Evolutionary conservation across 192 early-diverging fungal species (phyloP), one percentile per base, ranked within the genome.

Genomic region (Coemansia sp.): DNA sequence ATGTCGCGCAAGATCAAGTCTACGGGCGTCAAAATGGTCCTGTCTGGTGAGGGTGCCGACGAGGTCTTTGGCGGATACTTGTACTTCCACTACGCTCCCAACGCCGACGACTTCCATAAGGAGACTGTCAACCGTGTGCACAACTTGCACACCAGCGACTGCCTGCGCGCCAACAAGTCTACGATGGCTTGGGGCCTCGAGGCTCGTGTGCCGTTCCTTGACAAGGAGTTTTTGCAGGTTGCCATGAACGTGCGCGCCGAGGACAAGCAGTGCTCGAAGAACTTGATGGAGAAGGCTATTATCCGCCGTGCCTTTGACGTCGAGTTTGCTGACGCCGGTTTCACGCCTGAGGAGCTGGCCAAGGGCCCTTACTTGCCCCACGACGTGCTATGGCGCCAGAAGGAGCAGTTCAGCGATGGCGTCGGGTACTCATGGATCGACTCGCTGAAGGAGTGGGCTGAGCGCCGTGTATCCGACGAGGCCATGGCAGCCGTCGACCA

Each of bases 111-210:
- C 9, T 90, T 99, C 71, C 97, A 99, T 84, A 86, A 89, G 69
- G 97, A 99, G 78, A 90, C 89, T 46, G 92, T 99, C 63, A 86
- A 76, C 53, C 92, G 97, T 67, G 95, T 98, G 76, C 93, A 98
- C 86, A 96, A 99, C 89, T 85, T 99, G 59, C 95, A 99, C 79
- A 96, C 93, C 27, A 88, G 94, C 73, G 97, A 99, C 80, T 94
- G 92, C 83, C 85, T 99, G 61, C 94, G 97, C 74, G 97, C 97
- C 78, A 98, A 99, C 91, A 98, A 99, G 81, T 93, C 94, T 4
- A 99, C 97, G 45, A 98, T 99, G 95, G 97, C 97, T 6, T 99
- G 97, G 97, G 97, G 97, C 73, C 90, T 99, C 45, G 97, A 99
- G 76, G 94, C 95, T 14, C 94, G 97, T 74, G 97, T 99, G 21